Evolutionary conservation across 2,329 filamentous ascomycete species (phyloP).

Genomic region (Ophioceras dolichostomum): DNA sequence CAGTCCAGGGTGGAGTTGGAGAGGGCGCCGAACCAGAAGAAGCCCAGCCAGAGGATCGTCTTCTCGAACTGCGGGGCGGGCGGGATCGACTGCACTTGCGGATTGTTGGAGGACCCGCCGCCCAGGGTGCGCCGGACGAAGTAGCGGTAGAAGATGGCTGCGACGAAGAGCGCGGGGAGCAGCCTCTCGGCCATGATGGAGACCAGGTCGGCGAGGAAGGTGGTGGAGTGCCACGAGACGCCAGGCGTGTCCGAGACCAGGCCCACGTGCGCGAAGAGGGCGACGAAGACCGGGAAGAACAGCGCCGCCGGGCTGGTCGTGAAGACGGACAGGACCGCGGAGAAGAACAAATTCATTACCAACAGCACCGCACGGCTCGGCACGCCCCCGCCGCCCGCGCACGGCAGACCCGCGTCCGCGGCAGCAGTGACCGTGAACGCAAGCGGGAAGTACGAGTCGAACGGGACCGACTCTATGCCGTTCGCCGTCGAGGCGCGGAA

Average conservation of each 20-base stretch:
- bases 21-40: conserved; percentile 58
- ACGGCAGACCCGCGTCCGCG: background rate
- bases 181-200: conserved; percentile 35
- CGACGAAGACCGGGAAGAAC: conserved; percentile 69
- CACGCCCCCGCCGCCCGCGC: conserved; percentile 20
- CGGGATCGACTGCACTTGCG: background rate
- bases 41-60: conserved; percentile 56
- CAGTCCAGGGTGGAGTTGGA: conserved; percentile 67
- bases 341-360: conserved; percentile 65
- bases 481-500: conserved; percentile 32
- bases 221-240: conserved; percentile 45
- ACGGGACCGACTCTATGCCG: conserved; percentile 50
- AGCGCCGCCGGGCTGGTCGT: conserved; percentile 66
- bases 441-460: conserved; percentile 60
- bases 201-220: conserved; percentile 50
- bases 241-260: conserved; percentile 75
- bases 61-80: conserved; percentile 57
- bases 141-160: conserved; percentile 56
- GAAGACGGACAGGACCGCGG: conserved; percentile 63
- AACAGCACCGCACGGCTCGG: conserved; percentile 64
- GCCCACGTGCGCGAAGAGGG: conserved; percentile 79
- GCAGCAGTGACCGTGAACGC: conserved; percentile 46
- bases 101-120: conserved; percentile 12
- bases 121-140: conserved; percentile 41
- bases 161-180: conserved; percentile 56